Conservation (phyloP, 345 rosid species). For the Leavenworthia alabamica region DNA sequence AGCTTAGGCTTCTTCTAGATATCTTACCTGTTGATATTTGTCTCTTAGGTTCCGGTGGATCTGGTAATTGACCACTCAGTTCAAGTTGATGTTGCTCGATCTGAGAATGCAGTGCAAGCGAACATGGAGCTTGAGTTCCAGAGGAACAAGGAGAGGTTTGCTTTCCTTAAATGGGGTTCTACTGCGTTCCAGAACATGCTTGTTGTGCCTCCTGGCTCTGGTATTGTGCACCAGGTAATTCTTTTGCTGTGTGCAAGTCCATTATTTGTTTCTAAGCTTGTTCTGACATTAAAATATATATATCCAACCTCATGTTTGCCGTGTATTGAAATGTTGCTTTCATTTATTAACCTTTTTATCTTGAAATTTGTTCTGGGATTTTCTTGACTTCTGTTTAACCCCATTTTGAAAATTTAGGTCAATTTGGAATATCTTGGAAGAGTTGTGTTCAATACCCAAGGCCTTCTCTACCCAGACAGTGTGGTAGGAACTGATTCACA, state of each 20-base stretch:
- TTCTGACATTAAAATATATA: too few species aligned
- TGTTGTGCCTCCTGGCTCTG: constrained; percentile 99
- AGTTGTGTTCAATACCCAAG: constrained; percentile 82
- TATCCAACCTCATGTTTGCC: not conserved
- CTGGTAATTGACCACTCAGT: constrained; percentile 98
- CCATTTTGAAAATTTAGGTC: constrained; percentile 58
- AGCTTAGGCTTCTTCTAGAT: not conserved
- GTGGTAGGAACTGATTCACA: constrained; percentile 99
- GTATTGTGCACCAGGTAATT: constrained; percentile 96
- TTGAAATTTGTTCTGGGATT: too few species aligned
- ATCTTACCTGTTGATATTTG: not conserved
- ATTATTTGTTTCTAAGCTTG: too few species aligned
- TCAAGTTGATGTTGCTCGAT: constrained; percentile 93
- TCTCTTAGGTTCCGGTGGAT: constrained; percentile 71
- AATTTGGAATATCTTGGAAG: constrained; percentile 96
- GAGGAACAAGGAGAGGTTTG: constrained; percentile 95
- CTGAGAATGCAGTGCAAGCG: constrained; percentile 96
- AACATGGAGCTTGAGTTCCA: constrained; percentile 95
- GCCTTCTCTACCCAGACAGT: constrained; percentile 84
- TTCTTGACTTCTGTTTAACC: too few species aligned
- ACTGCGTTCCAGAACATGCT: constrained; percentile 89
- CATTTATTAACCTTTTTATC: too few species aligned
- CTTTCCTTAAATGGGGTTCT: constrained; percentile 98
- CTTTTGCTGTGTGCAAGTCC: not conserved
- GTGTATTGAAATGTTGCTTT: not conserved